Base-by-base conservation (phyloP, 1,284 basidiomycete genomes). In the Apiotrichum akiyoshidainum region DNA sequence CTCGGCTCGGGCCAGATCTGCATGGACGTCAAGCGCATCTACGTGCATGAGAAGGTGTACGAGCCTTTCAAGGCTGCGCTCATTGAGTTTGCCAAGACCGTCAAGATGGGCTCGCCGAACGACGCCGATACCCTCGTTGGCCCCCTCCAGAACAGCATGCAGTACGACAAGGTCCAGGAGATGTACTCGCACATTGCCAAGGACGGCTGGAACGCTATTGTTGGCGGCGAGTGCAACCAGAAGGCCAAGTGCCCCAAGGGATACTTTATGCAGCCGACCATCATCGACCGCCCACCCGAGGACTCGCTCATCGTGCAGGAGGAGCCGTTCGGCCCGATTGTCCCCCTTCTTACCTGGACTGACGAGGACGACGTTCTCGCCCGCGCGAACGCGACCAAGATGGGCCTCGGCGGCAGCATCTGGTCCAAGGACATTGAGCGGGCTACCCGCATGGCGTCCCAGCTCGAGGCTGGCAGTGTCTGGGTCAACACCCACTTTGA, bases 381-480 rank as follows among this genome's bases (percentile, higher is more conserved):
- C 67, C 79, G 88, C 56, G 94, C 94, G 39, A 99, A 99, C 77
- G 80, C 86, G 65, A 83, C 87, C 2, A 85, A 89, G 37, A 86
- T 91, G 47, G 95, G 95, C 1, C 82, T 99, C 22, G 93, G 93
- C 9, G 92, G 71, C 16, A 94, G 94, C 77, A 92, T 96, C 80
- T 96, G 86, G 80, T 91, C 90, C 48, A 80, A 89, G 60, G 94
- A 98, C 74, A 81, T 94, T 4, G 88, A 89, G 5, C 81, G 94
- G 41, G 88, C 91, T 54, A 96, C 90, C 89, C 84, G 95, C 49
- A 92, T 99, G 17, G 92, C 93, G 16, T 92, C 96, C 79, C 88
- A 84, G 62, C 81, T 99, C 50, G 91, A 99, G 77, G 90, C 93
- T 2, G 95, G 95, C 7, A 97, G 98, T 62, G 69, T 77, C 39